Evolutionary conservation across 371 early-diverging fungal species (phyloP).

Genomic region (Capniomyces stellatus): DNA sequence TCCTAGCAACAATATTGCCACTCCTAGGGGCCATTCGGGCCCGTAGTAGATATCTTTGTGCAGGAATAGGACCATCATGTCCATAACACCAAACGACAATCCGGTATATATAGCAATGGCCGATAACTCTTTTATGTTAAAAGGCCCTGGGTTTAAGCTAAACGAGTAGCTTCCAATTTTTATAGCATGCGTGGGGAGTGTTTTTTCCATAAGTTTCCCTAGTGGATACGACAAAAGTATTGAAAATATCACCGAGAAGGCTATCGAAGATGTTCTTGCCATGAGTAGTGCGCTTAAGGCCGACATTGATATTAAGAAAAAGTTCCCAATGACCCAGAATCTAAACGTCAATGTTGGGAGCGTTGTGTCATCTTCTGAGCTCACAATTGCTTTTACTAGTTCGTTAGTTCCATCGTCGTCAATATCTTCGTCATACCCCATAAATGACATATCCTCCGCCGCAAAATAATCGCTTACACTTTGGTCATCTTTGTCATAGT

Average conservation of each 20-base stretch:
- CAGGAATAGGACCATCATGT: neutral
- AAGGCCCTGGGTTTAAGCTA: slow-evolving; percentile 64
- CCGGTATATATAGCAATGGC: neutral
- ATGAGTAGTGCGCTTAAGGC: slow-evolving; percentile 56
- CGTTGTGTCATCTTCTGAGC: slow-evolving; percentile 45
- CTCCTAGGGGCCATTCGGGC: neutral
- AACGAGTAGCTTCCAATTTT: slow-evolving; percentile 21
- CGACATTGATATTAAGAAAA: slow-evolving; percentile 34
- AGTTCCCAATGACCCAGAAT: slow-evolving; percentile 43
- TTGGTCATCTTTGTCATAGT: too few species aligned
- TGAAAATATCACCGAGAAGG: slow-evolving; percentile 35
- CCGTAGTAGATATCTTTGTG: neutral
- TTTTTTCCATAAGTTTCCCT: slow-evolving; percentile 38
- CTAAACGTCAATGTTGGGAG: slow-evolving; percentile 59
- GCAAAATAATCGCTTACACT: neutral
- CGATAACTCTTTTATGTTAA: slow-evolving; percentile 60
- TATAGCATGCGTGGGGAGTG: slow-evolving; percentile 27
- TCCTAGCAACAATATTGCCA: slow-evolving; percentile 22
- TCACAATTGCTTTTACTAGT: slow-evolving; percentile 47
- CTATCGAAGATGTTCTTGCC: slow-evolving; percentile 36
- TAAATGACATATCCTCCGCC: neutral
- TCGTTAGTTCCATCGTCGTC: slow-evolving; percentile 57
- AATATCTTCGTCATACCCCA: slow-evolving; percentile 7
- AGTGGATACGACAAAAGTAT: slow-evolving; percentile 41
- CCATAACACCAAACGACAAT: neutral